Percentiles rank a stretch among this genome's conserved stretches.
Evolutionary conservation across 345 rosid genomes (phyloP).

Genomic region (Odontarrhena argentea): DNA sequence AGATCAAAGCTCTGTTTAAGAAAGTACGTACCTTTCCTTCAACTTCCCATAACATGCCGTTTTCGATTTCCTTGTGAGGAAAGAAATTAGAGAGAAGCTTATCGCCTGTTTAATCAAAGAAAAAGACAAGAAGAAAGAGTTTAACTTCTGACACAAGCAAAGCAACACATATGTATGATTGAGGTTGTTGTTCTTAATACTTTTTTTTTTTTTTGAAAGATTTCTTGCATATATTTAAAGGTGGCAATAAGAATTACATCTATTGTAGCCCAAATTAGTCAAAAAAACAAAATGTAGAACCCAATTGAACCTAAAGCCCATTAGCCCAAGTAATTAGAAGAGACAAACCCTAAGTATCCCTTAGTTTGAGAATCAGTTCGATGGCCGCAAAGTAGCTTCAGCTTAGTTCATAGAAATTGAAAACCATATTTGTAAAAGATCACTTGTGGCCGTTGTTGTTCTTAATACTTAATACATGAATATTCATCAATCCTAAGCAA

Average conservation of each 20-base stretch:
- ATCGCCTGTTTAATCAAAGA: constrained; percentile 47
- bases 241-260: too few relatives aligned
- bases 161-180: neutral
- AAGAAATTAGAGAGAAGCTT: constrained; percentile 93
- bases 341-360: too few relatives aligned
- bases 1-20: neutral
- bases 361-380: too few relatives aligned
- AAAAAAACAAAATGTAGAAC: too few relatives aligned
- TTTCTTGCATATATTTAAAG: too few relatives aligned
- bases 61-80: constrained; percentile 67
- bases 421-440: neutral
- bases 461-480: neutral
- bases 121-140: neutral
- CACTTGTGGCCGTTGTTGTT: too few relatives aligned
- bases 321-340: too few relatives aligned
- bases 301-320: too few relatives aligned
- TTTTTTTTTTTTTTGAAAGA: too few relatives aligned
- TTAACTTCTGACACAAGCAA: constrained; percentile 21
- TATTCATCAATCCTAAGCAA: neutral
- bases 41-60: constrained; percentile 80
- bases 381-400: neutral
- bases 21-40: constrained; percentile 66
- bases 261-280: too few relatives aligned
- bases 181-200: too few relatives aligned
- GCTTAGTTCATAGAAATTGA: neutral